These are phyloP conservation scores for Cordyceps tenuipes DNA, from an alignment of 2,329 filamentous ascomycete species.

Conservation along the genomic window DNA sequence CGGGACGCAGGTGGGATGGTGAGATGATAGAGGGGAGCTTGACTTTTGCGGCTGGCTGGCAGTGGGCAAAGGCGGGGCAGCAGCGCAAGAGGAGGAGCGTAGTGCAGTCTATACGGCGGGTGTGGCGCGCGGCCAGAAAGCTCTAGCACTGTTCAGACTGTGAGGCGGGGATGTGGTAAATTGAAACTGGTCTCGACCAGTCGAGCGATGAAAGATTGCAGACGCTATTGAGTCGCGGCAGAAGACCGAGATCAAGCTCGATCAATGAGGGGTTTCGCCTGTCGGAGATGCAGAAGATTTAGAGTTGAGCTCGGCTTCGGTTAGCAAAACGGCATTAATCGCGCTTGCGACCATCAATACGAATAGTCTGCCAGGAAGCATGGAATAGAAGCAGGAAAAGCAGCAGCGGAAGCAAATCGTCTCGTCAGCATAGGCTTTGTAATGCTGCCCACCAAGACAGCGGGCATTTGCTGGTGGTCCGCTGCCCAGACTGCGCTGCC, in stretches of 20 bases:
- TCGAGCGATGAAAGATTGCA: neutral
- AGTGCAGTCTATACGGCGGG: neutral
- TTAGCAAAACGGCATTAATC: neutral
- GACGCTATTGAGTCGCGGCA: neutral
- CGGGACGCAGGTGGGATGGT: neutral
- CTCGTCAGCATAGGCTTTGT: neutral
- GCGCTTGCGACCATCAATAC: neutral
- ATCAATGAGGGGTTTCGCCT: neutral
- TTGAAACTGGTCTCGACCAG: neutral
- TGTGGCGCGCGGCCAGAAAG: neutral
- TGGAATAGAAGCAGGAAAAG: neutral
- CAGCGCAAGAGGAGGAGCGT: neutral
- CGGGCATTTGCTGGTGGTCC: neutral
- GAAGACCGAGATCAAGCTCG: neutral
- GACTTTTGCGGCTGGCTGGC: conserved; percentile 6
- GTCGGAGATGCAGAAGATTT: neutral
- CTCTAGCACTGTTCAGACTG: neutral
- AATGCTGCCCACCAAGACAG: neutral
- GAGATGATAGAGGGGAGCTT: conserved; percentile 9
- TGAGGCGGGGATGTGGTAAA: neutral
- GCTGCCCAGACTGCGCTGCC: neutral
- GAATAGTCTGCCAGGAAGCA: neutral
- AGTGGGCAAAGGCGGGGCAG: conserved; percentile 9
- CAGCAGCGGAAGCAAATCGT: neutral
- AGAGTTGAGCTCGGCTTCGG: neutral